phyloP scores from a whole-genome alignment of 83 land plant species.

The Thuja plicata region DNA sequence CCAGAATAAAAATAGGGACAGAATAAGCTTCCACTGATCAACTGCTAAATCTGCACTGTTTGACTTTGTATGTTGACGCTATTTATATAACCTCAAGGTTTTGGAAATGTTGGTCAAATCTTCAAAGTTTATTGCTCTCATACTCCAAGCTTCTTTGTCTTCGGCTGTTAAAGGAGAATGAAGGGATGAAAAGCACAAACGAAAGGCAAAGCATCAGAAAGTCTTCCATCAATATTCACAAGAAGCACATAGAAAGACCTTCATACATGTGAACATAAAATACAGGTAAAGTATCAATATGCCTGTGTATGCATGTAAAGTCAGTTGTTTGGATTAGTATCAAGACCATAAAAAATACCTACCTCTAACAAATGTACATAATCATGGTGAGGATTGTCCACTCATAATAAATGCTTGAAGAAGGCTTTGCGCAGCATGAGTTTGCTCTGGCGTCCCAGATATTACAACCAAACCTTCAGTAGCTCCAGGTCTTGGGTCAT shows the following conservation, averaged over 20 bases:
- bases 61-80: constrained; percentile 18
- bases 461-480: constrained; percentile 29
- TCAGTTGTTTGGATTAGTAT: neutral
- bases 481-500: constrained; percentile 36
- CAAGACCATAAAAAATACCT: neutral
- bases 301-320: neutral
- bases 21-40: constrained; percentile 3
- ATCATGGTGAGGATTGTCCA: constrained; percentile 10
- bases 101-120: constrained; percentile 12
- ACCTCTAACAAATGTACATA: neutral
- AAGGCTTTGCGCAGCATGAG: constrained; percentile 58
- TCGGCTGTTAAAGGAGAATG: constrained; percentile 16
- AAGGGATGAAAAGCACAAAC: constrained; percentile 3
- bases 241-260: neutral
- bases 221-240: neutral
- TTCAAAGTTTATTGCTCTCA: constrained; percentile 16
- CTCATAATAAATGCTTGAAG: constrained; percentile 58
- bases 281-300: neutral
- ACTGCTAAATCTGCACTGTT: constrained; percentile 15
- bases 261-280: neutral
- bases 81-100: constrained; percentile 15
- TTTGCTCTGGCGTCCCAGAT: constrained; percentile 62
- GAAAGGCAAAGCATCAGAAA: constrained; percentile 10
- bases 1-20: neutral
- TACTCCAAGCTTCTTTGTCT: constrained; percentile 21